Conservation (phyloP, 495 filamentous ascomycete genomes). For the Hapsidospora chrysogenum region DNA sequence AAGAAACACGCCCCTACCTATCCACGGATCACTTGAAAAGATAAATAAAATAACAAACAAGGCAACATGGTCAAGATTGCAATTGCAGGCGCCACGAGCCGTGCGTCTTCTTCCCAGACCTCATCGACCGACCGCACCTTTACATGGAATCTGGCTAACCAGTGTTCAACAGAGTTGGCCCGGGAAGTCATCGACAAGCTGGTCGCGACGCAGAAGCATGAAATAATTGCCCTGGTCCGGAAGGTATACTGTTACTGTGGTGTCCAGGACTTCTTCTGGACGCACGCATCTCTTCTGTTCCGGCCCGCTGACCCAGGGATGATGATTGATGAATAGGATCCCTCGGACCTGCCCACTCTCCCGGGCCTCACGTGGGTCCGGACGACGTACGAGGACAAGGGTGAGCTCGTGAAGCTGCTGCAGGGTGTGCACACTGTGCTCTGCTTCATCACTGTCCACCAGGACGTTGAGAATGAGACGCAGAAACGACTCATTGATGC, state of each 20-base stretch:
- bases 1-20: too few species aligned
- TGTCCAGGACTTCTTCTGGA: too few species aligned
- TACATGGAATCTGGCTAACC: neutral
- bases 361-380: conserved; percentile 17
- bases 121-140: neutral
- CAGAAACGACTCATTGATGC: conserved; percentile 38
- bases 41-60: too few species aligned
- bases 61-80: conserved; percentile 45
- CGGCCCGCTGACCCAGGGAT: too few species aligned
- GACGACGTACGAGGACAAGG: conserved; percentile 25
- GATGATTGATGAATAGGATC: neutral
- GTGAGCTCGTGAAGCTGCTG: conserved; percentile 18
- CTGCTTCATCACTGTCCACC: conserved; percentile 28
- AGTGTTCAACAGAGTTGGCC: conserved; percentile 24
- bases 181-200: conserved; percentile 38
- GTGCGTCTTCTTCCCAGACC: too few species aligned
- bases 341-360: conserved; percentile 6
- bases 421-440: conserved; percentile 36
- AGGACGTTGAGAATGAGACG: conserved; percentile 13
- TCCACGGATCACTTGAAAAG: too few species aligned
- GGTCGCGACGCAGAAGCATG: conserved; percentile 29
- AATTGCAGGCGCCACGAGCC: conserved; percentile 33
- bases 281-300: too few species aligned
- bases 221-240: conserved; percentile 30
- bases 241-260: conserved; percentile 11